A percentile compares a stretch with the other conserved stretches of the same genome.
Conservation (phyloP, 2,329 filamentous ascomycete genomes). For the Fusarium chaquense region DNA sequence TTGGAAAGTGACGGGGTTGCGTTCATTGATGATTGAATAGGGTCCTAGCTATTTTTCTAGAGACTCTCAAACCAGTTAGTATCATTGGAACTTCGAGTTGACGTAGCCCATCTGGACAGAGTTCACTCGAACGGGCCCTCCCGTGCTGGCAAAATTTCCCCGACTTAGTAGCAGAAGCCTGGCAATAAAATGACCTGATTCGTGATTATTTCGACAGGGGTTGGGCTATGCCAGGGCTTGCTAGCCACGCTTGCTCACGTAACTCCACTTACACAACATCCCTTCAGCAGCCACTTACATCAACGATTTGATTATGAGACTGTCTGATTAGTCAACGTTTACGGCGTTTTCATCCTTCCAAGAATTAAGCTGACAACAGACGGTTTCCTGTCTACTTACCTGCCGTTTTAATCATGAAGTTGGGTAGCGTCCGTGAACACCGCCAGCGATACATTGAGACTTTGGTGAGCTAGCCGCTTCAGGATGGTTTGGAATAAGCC, state of each 20-base stretch:
- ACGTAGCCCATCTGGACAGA: neutral
- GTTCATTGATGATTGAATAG: neutral
- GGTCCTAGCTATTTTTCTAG: too few relatives aligned
- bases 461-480: neutral
- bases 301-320: neutral
- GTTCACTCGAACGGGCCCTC: neutral
- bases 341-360: neutral
- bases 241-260: neutral
- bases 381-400: accelerated
- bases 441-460: neutral
- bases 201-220: neutral
- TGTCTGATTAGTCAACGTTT: neutral
- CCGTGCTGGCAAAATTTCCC: neutral
- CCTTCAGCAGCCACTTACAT: neutral
- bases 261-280: neutral
- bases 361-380: neutral
- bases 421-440: neutral
- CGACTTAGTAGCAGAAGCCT: neutral
- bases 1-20: too few relatives aligned
- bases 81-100: neutral
- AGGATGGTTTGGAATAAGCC: neutral
- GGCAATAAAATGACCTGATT: neutral
- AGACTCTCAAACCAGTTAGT: neutral
- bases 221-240: neutral
- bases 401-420: neutral